Evolutionary conservation across 1,284 basidiomycete genomes (phyloP).

Genomic region (Erythrobasidium hasegawianum): DNA sequence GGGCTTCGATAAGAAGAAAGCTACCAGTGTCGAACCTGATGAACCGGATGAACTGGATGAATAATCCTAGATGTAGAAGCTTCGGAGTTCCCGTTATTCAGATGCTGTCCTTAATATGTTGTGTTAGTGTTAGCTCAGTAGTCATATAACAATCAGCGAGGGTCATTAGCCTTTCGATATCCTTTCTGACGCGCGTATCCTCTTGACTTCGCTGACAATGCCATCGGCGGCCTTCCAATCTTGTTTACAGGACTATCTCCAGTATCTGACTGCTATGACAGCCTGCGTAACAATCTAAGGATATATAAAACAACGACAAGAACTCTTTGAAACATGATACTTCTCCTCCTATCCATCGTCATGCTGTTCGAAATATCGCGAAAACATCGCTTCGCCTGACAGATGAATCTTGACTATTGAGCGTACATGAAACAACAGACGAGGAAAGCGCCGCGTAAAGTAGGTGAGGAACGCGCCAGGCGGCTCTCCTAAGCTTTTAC

Average conservation of each 20-base stretch:
- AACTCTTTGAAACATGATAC: not conserved
- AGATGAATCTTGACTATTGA: slow-evolving; percentile 59
- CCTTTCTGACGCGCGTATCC: too few relatives aligned
- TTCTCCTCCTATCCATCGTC: not conserved
- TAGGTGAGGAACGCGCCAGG: slow-evolving; percentile 89
- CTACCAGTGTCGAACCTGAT: not conserved
- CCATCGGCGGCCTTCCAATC: too few relatives aligned
- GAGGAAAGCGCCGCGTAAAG: slow-evolving; percentile 87
- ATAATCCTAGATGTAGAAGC: not conserved
- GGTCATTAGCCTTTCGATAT: too few relatives aligned
- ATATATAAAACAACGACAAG: not conserved
- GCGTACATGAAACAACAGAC: slow-evolving; percentile 87
- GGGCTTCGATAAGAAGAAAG: not conserved
- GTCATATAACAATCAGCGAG: too few relatives aligned
- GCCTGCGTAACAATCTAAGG: too few relatives aligned
- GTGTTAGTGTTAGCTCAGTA: too few relatives aligned
- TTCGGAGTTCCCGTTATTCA: too few relatives aligned
- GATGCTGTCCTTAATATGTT: too few relatives aligned
- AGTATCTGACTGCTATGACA: too few relatives aligned
- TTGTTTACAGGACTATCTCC: too few relatives aligned
- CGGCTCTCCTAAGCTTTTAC: slow-evolving; percentile 78
- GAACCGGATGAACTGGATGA: slow-evolving; percentile 3
- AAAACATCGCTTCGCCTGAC: slow-evolving; percentile 42
- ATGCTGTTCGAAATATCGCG: slow-evolving; percentile 39
- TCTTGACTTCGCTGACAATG: too few relatives aligned